Evolutionary conservation across 768 basidiomycete genomes (phyloP), one percentile per base, ranked within the genome.

Genomic region (Lactarius quietus): DNA sequence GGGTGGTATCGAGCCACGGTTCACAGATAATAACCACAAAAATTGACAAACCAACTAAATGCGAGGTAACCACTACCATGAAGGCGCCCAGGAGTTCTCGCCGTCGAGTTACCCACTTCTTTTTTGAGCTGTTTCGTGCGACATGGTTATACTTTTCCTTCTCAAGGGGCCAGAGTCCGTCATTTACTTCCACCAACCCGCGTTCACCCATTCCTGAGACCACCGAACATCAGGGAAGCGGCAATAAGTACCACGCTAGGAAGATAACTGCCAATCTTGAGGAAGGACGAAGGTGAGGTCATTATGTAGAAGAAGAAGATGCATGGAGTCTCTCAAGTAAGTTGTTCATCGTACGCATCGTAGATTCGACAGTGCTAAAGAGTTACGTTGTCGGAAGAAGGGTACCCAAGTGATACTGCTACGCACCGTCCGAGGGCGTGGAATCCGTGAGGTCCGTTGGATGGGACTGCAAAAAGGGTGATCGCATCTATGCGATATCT

Each of bases 221-320:
- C 97, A 45, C 84, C 83, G 69, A 97, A 85, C 76, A 96, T 90
- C 81, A 97, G 84, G 1, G 88, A 89, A 15, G 92, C 83, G 41
- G 92, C 91, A 61, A 97, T 82, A 3, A 98, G 74, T 41, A 98
- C 82, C 1, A 86, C 92, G 62, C 92, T 92, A 0, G 96, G 95
- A 8, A 99, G 82, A 75, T 93, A 99, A 70, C 81, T 85, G 3
- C 95, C 95, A 33, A 98, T 93, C 73, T 95, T 92, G 70, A 93
- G 83, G 77, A 96, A 97, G 1, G 81, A 82, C 6, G 76, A 79
- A 1, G 86, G 81, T 43, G 78, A 78, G 17, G 89, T 83, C 65
- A 93, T 77, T 66, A 98, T 80, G 77, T 95, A 98, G 78, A 98
- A 95, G 80, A 98, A 98, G 77, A 96, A 95, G 96, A 98, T 2